Evolutionary conservation across 108 stramenopile species (phyloP).

Genomic region (Phaeodactylum tricornutum): DNA sequence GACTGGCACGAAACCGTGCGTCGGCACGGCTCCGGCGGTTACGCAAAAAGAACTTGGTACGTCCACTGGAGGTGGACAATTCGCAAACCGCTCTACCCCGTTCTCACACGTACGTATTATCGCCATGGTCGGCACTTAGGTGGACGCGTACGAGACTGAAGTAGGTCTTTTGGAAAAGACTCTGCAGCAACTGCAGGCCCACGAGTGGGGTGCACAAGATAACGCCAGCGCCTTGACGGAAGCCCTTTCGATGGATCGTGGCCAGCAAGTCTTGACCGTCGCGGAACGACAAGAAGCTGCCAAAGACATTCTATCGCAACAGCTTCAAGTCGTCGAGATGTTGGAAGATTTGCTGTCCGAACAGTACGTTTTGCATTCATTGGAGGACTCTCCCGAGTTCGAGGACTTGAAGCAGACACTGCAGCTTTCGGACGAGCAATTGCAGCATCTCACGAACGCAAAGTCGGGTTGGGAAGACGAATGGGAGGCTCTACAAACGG

Average conservation of each 20-base stretch:
- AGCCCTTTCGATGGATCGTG: slow-evolving; percentile 83
- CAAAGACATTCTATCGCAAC: slow-evolving; percentile 60
- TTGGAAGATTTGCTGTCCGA: slow-evolving; percentile 64
- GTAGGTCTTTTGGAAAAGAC: slow-evolving; percentile 76
- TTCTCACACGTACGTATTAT: not conserved
- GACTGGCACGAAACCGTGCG: slow-evolving; percentile 80
- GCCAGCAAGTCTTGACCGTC: slow-evolving; percentile 56
- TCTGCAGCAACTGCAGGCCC: slow-evolving; percentile 53
- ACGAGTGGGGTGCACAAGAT: slow-evolving; percentile 46
- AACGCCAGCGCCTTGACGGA: slow-evolving; percentile 19
- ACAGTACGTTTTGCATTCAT: slow-evolving; percentile 37
- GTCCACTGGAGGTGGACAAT: slow-evolving; percentile 1
- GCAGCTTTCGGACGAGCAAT: slow-evolving; percentile 47
- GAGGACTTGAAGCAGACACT: slow-evolving; percentile 46
- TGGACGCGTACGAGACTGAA: slow-evolving; percentile 85
- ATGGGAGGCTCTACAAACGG: slow-evolving; percentile 51
- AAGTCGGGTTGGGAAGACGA: slow-evolving; percentile 44
- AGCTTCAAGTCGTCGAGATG: slow-evolving; percentile 61
- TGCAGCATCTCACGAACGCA: slow-evolving; percentile 22
- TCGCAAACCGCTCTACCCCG: not conserved
- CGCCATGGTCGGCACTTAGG: slow-evolving; percentile 4
- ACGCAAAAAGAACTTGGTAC: slow-evolving; percentile 82
- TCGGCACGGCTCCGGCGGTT: slow-evolving; percentile 66
- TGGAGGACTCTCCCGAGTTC: slow-evolving; percentile 28
- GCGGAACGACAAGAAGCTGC: slow-evolving; percentile 53